Conservation (phyloP, 768 basidiomycete genomes). For the Mrakia frigida region DNA sequence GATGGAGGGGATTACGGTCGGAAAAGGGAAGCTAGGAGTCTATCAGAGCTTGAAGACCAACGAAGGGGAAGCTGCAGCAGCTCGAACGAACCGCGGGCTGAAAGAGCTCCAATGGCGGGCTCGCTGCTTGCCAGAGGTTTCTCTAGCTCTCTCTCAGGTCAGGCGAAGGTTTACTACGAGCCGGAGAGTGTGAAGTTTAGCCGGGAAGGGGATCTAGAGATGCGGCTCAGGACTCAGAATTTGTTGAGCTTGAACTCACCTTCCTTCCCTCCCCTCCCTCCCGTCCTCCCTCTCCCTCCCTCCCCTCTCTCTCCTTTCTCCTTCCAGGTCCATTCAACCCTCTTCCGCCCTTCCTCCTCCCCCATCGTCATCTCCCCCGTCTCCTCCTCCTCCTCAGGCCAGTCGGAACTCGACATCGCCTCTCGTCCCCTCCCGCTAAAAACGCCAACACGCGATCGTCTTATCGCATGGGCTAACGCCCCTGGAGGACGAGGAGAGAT, state of each 20-base stretch:
- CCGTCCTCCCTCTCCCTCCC: background rate
- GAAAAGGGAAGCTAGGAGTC: too few relatives aligned
- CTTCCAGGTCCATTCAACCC: background rate
- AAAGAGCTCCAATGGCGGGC: too few relatives aligned
- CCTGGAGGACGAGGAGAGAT: slow-evolving; percentile 30
- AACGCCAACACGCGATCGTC: slow-evolving; percentile 1
- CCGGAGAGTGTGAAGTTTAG: too few relatives aligned
- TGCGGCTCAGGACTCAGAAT: too few relatives aligned
- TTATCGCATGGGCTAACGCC: slow-evolving; percentile 26
- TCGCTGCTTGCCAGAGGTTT: too few relatives aligned
- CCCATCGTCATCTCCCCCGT: background rate
- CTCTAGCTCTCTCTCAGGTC: too few relatives aligned
- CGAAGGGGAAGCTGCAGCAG: too few relatives aligned
- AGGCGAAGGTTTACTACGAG: too few relatives aligned
- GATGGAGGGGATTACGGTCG: too few relatives aligned
- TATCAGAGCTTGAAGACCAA: too few relatives aligned
- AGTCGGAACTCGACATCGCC: slow-evolving; percentile 20
- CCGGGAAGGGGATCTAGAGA: too few relatives aligned
- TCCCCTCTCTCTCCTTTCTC: background rate
- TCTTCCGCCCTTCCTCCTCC: background rate
- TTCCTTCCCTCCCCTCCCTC: background rate
- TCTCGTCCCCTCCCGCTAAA: slow-evolving; percentile 23
- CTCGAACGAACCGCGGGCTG: too few relatives aligned
- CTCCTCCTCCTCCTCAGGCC: background rate
- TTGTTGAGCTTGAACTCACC: background rate